phyloP scores from a whole-genome alignment of 352 stramenopile species.

The Globisporangium okanoganense region DNA sequence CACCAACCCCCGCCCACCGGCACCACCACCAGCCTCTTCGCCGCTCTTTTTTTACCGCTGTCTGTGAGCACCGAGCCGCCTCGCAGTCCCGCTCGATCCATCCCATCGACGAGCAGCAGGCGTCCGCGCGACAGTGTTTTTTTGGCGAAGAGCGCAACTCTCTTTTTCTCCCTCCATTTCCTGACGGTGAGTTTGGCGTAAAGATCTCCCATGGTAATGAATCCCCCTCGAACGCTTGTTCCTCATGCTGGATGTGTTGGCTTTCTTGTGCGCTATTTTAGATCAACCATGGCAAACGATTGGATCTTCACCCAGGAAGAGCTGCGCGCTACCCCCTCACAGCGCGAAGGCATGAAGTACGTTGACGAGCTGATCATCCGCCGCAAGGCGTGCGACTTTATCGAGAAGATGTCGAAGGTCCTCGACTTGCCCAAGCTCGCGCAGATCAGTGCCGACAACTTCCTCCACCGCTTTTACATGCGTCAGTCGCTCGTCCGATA shows the following conservation, averaged over 20 bases:
- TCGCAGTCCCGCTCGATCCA: neutral
- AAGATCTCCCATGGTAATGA: neutral
- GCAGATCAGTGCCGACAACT: constrained; percentile 82
- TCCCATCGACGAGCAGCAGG: neutral
- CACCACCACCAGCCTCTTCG: too few relatives aligned
- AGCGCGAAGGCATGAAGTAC: constrained; percentile 73
- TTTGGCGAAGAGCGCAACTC: neutral
- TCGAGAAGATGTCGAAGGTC: constrained; percentile 81
- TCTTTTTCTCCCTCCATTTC: neutral
- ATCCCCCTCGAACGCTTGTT: neutral
- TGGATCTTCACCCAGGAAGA: constrained; percentile 81
- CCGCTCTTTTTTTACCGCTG: too few relatives aligned
- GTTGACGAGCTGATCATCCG: constrained; percentile 67
- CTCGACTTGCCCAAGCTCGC: constrained; percentile 79
- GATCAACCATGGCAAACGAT: constrained; percentile 41
- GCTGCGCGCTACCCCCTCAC: constrained; percentile 59
- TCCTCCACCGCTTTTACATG: constrained; percentile 88
- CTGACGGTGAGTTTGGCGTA: constrained; percentile 1
- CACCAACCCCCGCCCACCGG: too few relatives aligned
- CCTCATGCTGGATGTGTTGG: too few relatives aligned
- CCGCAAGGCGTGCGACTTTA: constrained; percentile 77
- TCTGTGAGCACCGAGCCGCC: too few relatives aligned
- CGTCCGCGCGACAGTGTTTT: neutral
- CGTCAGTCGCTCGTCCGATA: constrained; percentile 80
- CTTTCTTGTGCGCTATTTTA: neutral